Evolutionary conservation across 805 yeast genomes (phyloP).

Genomic region (Starmera pachycereana): DNA sequence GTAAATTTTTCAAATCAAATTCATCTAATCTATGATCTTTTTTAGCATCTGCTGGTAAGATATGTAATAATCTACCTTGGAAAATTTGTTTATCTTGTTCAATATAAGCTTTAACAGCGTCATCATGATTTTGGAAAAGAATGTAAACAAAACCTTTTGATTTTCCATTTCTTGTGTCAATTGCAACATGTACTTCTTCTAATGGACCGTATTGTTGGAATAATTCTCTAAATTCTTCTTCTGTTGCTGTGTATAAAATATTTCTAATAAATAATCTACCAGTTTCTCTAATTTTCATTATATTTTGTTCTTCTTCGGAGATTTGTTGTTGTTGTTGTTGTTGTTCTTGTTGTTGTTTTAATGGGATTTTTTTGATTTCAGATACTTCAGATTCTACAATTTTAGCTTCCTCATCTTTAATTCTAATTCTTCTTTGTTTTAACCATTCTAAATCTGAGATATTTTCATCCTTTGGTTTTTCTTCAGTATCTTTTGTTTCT

Average conservation of each 20-base stretch:
- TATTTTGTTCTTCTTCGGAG: slow-evolving; percentile 36
- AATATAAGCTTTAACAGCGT: slow-evolving; percentile 69
- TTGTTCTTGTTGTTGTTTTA: slow-evolving; percentile 4
- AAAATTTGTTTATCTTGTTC: slow-evolving; percentile 78
- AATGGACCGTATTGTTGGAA: slow-evolving; percentile 61
- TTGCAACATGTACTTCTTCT: slow-evolving; percentile 86
- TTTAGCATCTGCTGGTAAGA: slow-evolving; percentile 76
- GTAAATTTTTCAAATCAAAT: slow-evolving; percentile 81
- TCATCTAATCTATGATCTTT: slow-evolving; percentile 82
- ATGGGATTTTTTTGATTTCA: slow-evolving; percentile 4
- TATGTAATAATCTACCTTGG: slow-evolving; percentile 89
- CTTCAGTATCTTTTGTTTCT: slow-evolving; percentile 16
- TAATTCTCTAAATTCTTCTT: slow-evolving; percentile 60
- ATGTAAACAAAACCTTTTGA: slow-evolving; percentile 92
- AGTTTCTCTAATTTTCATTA: slow-evolving; percentile 47
- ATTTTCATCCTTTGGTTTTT: slow-evolving; percentile 34
- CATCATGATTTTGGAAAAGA: slow-evolving; percentile 52
- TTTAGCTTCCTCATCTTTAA: slow-evolving; percentile 34
- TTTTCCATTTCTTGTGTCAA: slow-evolving; percentile 81
- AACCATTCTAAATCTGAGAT: slow-evolving; percentile 85
- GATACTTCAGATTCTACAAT: slow-evolving; percentile 5
- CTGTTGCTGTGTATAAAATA: slow-evolving; percentile 68
- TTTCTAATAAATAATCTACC: slow-evolving; percentile 86
- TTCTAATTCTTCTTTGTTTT: slow-evolving; percentile 61
- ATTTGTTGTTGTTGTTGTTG: slow-evolving; percentile 2